A percentile compares a stretch with the other conserved stretches of the same genome.
phyloP scores from a whole-genome alignment of 2,329 filamentous ascomycete species.

The Sarocladiaceae sp. region DNA sequence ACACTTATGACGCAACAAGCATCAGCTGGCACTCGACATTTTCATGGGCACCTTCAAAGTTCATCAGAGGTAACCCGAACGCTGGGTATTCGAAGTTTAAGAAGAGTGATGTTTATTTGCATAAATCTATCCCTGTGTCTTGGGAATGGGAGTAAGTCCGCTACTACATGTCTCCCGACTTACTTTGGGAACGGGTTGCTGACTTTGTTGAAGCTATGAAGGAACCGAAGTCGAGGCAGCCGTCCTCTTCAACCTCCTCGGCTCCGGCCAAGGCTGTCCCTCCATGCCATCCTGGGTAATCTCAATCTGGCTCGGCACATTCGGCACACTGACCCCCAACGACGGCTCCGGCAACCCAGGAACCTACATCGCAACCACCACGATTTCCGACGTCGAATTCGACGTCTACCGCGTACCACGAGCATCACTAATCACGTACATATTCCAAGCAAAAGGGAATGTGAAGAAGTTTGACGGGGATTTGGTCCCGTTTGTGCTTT shows the following conservation, averaged over 20 bases:
- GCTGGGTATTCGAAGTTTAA: not conserved
- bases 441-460: conserved; percentile 2
- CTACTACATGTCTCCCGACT: not conserved
- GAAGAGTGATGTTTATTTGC: not conserved
- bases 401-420: not conserved
- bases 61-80: not conserved
- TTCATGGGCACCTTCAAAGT: not conserved
- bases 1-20: not conserved
- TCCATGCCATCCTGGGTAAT: not conserved
- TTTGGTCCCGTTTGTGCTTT: not conserved
- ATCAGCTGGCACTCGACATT: conserved; percentile 6
- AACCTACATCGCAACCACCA: not conserved
- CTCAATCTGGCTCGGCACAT: conserved; percentile 2
- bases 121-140: conserved; percentile 1
- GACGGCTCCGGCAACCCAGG: not conserved
- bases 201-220: too few relatives aligned
- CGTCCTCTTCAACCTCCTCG: not conserved
- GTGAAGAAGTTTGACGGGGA: not conserved
- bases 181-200: too few relatives aligned
- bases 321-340: not conserved
- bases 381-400: not conserved
- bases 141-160: not conserved
- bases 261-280: not conserved
- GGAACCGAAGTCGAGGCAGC: not conserved
- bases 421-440: not conserved